Conservation (phyloP, 2,329 filamentous ascomycete genomes). For the Paraphoma chrysanthemicola region DNA sequence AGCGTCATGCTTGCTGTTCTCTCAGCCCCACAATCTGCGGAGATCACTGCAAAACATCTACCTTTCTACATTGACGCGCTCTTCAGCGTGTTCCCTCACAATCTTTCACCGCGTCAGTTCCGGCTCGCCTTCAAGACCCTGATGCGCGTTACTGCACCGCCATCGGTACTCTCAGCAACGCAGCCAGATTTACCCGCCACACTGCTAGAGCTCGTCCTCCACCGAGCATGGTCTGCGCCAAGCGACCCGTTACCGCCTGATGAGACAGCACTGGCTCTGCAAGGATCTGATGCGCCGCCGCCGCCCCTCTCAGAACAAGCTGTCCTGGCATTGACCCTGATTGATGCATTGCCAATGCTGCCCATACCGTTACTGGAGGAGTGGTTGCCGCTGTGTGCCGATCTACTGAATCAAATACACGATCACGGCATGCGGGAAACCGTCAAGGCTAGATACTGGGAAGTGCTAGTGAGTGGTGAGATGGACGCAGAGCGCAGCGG, state of each 20-base stretch:
- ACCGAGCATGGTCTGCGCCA: constrained; percentile 66
- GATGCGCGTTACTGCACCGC: constrained; percentile 81
- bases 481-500: constrained; percentile 86
- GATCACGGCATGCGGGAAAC: constrained; percentile 68
- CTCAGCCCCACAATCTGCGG: constrained; percentile 77
- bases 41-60: constrained; percentile 72
- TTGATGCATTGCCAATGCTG: constrained; percentile 80
- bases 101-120: constrained; percentile 84
- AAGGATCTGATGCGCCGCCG: constrained; percentile 41
- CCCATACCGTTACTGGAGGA: constrained; percentile 75
- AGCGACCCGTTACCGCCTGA: constrained; percentile 52
- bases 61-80: constrained; percentile 86
- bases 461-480: constrained; percentile 79
- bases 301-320: constrained; percentile 75
- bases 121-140: constrained; percentile 86
- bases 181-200: constrained; percentile 82
- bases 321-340: constrained; percentile 75
- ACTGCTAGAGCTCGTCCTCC: constrained; percentile 77
- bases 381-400: constrained; percentile 77
- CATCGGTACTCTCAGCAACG: constrained; percentile 73
- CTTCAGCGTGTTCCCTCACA: constrained; percentile 78
- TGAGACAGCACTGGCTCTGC: constrained; percentile 46
- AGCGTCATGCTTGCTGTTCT: constrained; percentile 81
- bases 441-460: constrained; percentile 77
- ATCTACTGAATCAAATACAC: constrained; percentile 69